Base-by-base conservation (phyloP, 208 protist genomes). In the Lotmaria passim region DNA sequence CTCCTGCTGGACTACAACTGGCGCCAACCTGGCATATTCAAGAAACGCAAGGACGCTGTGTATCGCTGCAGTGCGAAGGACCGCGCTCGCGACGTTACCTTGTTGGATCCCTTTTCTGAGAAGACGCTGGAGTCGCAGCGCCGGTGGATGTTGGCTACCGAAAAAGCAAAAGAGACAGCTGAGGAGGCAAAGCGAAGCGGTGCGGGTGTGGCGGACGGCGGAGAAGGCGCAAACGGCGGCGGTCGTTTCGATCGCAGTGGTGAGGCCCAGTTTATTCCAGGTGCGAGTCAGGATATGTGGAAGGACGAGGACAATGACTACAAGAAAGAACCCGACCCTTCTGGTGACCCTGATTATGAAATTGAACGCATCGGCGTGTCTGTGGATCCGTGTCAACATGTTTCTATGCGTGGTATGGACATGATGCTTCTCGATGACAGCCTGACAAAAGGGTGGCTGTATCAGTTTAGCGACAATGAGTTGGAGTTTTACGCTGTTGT, bases 361-460 rank as follows among this genome's bases (percentile, higher is more conserved):
- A 58, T 75, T n/a, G 69, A 88, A 28, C 66, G 62, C 23, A 21
- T 61, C 0, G 69, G 70, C 0, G 61, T 75, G 46, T 69, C 70
- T 59, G 73, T 83, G 7, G 82, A 88, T 47, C 85, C 87, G 0
- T 96, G 91, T 50, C 60, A 74, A 50, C 78, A 86, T 61, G 78
- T 96, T 2, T 86, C 86, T 17, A 93, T 96, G 89, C 79, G 82
- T 7, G 91, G 76, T 10, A 78, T 93, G 19, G 91, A 96, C 33
- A 79, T 96, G 69, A 85, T 90, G 81, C 77, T 96, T 6, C 62
- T 96, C 15, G 87, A 96, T 39, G 91, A 96, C 44, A 84, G 78
- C 5, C 67, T 94, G 8, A 82, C 85, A 19, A 75, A 75, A 26
- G 89, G 89, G 12, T 96, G 89, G 86, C 59, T 94, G 24, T 57